Evolutionary conservation across 148 eudicot genomes (phyloP), one percentile per base, ranked within the genome.

Genomic region (Fagopyrum homotropicum): DNA sequence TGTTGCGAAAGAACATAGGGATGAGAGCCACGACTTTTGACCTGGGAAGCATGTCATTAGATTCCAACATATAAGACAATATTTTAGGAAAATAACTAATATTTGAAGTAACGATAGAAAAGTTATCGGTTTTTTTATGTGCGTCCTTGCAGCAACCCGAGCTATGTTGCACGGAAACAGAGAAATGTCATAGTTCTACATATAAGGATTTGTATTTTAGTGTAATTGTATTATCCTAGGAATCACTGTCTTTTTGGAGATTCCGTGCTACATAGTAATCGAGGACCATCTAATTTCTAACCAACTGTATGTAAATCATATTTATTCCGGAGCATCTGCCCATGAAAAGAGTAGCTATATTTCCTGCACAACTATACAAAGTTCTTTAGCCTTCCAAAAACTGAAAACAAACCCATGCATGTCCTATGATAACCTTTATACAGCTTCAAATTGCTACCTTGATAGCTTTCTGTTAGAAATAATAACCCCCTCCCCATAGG

Each of bases 1-100:
- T 77, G 83, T 77, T 88, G 97, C 77, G 99, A 92, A 79, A 92
- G 96, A 78, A 80, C 86, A 78, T 88, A 95, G 12, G 93, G 96
- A 76, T 84, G 83, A 75, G 81, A 83, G 43, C 84, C 80, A 73
- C 76, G 84, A 72, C 96, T 88, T 73, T 93, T 92, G 77, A 89
- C 83, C 98, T 94, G 93, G 45, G 74, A 72, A 72, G 52, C 9
- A 72, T 47, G 43, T 72, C 54, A 3, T 46, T 46, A 66, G 71
- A 40, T 40, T 66, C 47, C 47, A 66, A 66, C 46, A 66, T 35
- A 63, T 8, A 43, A 22, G 71, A 43, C 6, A 40, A 6, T 40
- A 14, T 35, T 35, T 17, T 35, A 66, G 70, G 43, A 14, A 3
- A 9, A 35, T 12, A 66, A 35, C 71, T 46, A 66, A 15, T 35